These are phyloP conservation scores for Panaeolus papilionaceus DNA, from an alignment of 768 basidiomycete species.

Conservation along the genomic window DNA sequence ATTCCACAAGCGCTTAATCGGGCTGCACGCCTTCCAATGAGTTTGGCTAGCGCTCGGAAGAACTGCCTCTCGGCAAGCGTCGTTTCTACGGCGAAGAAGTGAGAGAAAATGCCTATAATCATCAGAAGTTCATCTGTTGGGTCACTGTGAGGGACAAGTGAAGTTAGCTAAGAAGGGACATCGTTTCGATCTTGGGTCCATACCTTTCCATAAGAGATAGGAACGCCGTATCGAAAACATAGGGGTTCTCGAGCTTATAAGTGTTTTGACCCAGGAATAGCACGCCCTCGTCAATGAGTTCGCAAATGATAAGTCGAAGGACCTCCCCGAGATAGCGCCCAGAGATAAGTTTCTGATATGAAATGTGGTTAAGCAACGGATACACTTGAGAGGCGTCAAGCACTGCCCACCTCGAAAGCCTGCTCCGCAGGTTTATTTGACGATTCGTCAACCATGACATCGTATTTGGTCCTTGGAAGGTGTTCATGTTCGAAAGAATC, in stretches of 20 bases:
- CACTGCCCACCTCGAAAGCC: conserved; percentile 75
- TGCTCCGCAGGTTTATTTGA: conserved; percentile 98
- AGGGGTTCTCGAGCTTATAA: conserved; percentile 95
- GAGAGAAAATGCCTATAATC: conserved; percentile 95
- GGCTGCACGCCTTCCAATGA: conserved; percentile 90
- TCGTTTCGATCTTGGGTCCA: conserved; percentile 10
- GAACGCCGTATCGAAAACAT: conserved; percentile 96
- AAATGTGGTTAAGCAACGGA: conserved; percentile 5
- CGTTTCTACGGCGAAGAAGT: conserved; percentile 97
- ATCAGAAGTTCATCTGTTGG: conserved; percentile 96
- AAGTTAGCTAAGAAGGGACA: neutral
- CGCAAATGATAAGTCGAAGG: conserved; percentile 91
- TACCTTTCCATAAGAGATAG: conserved; percentile 96
- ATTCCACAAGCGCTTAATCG: conserved; percentile 94
- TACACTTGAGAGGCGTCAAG: neutral
- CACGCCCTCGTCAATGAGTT: conserved; percentile 95
- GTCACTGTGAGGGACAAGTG: conserved; percentile 58
- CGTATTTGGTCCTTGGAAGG: conserved; percentile 95
- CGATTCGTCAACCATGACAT: conserved; percentile 87
- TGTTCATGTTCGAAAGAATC: conserved; percentile 96
- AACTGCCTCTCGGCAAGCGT: conserved; percentile 97
- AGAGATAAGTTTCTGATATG: conserved; percentile 86
- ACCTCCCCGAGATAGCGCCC: conserved; percentile 97
- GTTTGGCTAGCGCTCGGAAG: conserved; percentile 91
- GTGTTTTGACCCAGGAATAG: conserved; percentile 98